Base-by-base conservation (phyloP, 139 green algal genomes). In the Chlamydomonas urium region DNA sequence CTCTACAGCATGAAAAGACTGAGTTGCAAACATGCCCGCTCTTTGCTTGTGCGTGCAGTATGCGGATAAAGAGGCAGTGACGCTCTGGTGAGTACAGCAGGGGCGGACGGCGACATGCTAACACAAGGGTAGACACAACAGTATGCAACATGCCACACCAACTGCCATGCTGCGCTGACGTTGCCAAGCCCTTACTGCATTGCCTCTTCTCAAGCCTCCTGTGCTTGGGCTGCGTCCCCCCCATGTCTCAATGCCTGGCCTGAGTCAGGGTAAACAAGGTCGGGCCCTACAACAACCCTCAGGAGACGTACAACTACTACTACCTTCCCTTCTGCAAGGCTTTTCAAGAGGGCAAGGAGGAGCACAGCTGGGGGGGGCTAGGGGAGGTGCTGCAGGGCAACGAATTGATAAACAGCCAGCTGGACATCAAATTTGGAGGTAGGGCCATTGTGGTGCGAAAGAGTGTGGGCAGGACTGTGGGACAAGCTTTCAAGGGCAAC, bases 261-360 rank as follows among this genome's bases (percentile, higher is more conserved):
- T n/a, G n/a, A n/a, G n/a, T n/a, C 32, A 67, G 93, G 93, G 94
- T 98, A 2, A 98, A 98, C 85, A 98, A 98, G 76, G 94, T 97
- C 3, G 91, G 88, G 17, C 91, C 91, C 0, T 95, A 97, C 82
- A 97, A 98, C 82, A 98, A 98, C 74, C 94, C 94, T 4, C 80
- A 97, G 69, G 93, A 98, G 71, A 99, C 94, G 8, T 99, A 98
- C 90, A 98, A 98, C 74, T 98, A 97, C 71, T 93, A 96, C 77
- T 81, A 85, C 67, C 83, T 98, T 47, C 94, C 94, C 0, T 98
- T 96, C 81, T 98, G 94, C 81, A 89, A 91, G 61, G 81, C n/a
- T 42, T 67, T 67, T 42, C 19, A 45, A 53, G 29, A 21, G 63
- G 71, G 0, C 71, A 87, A 86, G 61, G 75, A 86, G 0, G 75